Base-by-base conservation (phyloP, 441 rosid genomes). In the Viola pubescens region DNA sequence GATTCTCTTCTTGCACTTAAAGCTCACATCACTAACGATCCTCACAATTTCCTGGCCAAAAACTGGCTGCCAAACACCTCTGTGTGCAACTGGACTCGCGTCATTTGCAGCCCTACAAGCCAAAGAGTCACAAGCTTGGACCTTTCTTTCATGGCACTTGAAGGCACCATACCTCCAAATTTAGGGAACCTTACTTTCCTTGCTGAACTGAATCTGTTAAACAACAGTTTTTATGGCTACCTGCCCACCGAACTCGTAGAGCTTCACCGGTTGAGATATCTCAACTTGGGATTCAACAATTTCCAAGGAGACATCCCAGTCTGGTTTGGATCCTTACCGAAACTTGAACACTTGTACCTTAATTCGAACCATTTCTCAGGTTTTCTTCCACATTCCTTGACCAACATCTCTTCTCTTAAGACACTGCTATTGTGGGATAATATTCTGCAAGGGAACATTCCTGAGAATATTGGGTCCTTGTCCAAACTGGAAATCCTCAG, bases 1-100 rank as follows among this genome's bases (percentile, higher is more conserved):
- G 48, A 56, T 38, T 62, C 74, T 10, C 70, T 74, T 9, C 61
- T 66, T 41, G 71, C 62, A 6, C 42, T 75, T 9, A 72, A 69
- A 63, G 46, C 41, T 41, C 66, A 37, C 13, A 39, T 67, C n/a
- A 52, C n/a, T 46, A 4, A 4, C 37, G 67, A 66, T 13, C 74
- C 76, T 49, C 10, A 3, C 9, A 53, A 58, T 9, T 1, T 57
- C 1, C 4, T 75, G n/a, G 4, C 56, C 3, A 12, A 13, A 19
- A 72, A 75, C 16, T 69, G 79, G 75, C 44, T 59, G 4, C 0
- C 41, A 0, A 4, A 19, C 9, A 44, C 63, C 4, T 26, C 72
- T 8, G 54, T 68, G 9, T 68, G 72, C 48, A 5, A 45, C 43
- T 68, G 67, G 72, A 5, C 52, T 52, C 67, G 67, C 1, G 48